Evolutionary conservation across 352 stramenopile genomes (phyloP).

Genomic region (Globisporangium barbulae): DNA sequence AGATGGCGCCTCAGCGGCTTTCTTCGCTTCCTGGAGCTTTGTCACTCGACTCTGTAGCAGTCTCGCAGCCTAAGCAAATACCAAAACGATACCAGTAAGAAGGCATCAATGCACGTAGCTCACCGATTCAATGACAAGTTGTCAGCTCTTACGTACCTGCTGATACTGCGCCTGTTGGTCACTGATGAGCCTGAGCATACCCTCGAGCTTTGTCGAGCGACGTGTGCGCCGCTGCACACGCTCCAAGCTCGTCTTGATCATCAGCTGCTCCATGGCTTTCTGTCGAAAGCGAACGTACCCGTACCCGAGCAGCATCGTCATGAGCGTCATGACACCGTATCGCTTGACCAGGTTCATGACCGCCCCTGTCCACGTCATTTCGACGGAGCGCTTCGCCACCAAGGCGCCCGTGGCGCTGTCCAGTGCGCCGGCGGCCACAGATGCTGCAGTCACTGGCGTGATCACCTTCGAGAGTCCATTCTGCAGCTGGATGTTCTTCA

Average conservation of each 20-base stretch:
- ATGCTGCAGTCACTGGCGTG: slow-evolving; percentile 8
- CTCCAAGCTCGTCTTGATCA: slow-evolving; percentile 21
- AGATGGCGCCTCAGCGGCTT: slow-evolving; percentile 13
- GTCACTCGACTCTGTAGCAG: slow-evolving; percentile 23
- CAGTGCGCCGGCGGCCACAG: background rate
- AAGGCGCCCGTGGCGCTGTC: background rate
- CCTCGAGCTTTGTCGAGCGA: slow-evolving; percentile 22
- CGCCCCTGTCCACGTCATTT: slow-evolving; percentile 18
- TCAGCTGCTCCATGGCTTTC: slow-evolving; percentile 26
- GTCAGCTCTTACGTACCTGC: slow-evolving; percentile 11
- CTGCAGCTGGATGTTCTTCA: slow-evolving; percentile 50
- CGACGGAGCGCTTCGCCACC: background rate
- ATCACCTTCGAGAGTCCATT: slow-evolving; percentile 54
- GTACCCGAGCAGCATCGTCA: slow-evolving; percentile 29
- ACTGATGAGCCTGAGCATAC: slow-evolving; percentile 31
- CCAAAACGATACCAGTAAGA: background rate
- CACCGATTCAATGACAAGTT: background rate
- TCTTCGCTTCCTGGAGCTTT: slow-evolving; percentile 24
- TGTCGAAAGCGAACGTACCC: slow-evolving; percentile 30
- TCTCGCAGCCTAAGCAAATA: slow-evolving; percentile 13
- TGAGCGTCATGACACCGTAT: slow-evolving; percentile 31
- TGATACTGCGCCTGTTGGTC: slow-evolving; percentile 45
- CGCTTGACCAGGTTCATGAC: slow-evolving; percentile 23
- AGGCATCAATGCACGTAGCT: background rate
- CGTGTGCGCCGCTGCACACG: slow-evolving; percentile 21